phyloP scores from a whole-genome alignment of 805 yeast species.

The Candida sakaeoensis region DNA sequence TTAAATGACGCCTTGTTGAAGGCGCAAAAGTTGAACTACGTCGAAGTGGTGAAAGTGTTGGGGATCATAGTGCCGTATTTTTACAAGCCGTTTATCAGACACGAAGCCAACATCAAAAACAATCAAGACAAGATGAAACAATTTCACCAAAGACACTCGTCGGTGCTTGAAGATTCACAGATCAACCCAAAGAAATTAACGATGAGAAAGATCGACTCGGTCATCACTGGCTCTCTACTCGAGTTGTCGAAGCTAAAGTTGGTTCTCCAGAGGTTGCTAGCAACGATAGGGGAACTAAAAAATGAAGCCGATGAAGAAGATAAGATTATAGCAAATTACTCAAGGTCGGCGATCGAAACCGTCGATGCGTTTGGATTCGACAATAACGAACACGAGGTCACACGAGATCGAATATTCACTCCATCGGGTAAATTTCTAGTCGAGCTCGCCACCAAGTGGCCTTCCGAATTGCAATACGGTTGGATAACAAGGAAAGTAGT shows the following conservation, averaged over 20 bases:
- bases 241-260: slow-evolving; percentile 70
- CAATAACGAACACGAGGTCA: slow-evolving; percentile 19
- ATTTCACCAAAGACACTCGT: slow-evolving; percentile 23
- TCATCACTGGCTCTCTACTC: slow-evolving; percentile 61
- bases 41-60: slow-evolving; percentile 75
- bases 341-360: slow-evolving; percentile 54
- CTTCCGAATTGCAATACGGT: slow-evolving; percentile 77
- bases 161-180: slow-evolving; percentile 23
- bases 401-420: slow-evolving; percentile 64
- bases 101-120: slow-evolving; percentile 82
- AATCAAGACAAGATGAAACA: slow-evolving; percentile 53
- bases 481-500: slow-evolving; percentile 87
- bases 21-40: slow-evolving; percentile 67
- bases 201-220: slow-evolving; percentile 30
- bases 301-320: slow-evolving; percentile 4
- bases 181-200: slow-evolving; percentile 30
- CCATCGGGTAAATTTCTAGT: slow-evolving; percentile 88
- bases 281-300: slow-evolving; percentile 26
- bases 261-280: slow-evolving; percentile 58
- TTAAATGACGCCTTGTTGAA: slow-evolving; percentile 68
- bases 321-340: slow-evolving; percentile 24
- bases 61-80: slow-evolving; percentile 84
- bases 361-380: slow-evolving; percentile 78
- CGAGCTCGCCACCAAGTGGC: slow-evolving; percentile 85
- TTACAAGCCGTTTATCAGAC: slow-evolving; percentile 88